Base-by-base conservation (phyloP, 768 basidiomycete species). In the Pisolithus sp. region DNA sequence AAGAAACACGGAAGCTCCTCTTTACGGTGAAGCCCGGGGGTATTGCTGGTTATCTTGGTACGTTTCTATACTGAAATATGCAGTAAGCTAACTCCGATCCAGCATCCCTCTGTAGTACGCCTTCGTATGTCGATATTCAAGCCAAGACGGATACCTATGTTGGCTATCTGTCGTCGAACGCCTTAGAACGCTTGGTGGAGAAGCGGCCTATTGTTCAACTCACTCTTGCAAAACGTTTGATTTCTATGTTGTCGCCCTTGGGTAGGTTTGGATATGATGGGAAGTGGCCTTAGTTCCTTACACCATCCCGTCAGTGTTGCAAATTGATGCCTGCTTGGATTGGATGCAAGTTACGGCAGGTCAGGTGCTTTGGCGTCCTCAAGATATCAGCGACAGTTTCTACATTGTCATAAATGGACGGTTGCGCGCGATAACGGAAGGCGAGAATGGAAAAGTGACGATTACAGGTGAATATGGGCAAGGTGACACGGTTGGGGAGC, bases 101-200 rank as follows among this genome's bases (percentile, higher is more conserved):
- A 92, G 90, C 94, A 17, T 93, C 93, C 0, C 77, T 98, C 4
- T 92, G 90, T 58, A 87, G 85, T 49, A 93, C 88, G 24, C 85
- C 93, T 5, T 95, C 93, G 2, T 99, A 98, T 63, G 94, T 98
- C 41, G 92, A 95, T 65, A 96, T 99, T 65, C 86, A 78, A 57
- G 93, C 96, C 5, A 98, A 97, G 73, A 98, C 94, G 0, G 95
- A 99, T 63, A 88, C 86, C n/a, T 99, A 95, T 61, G 96, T 98
- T 56, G 96, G 96, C 0, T 95, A 95, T 68, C 68, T 99, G 26
- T 90, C 96, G 1, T 82, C 89, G 3, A 79, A 86, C 62, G 87
- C 95, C 6, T 72, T 99, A 50, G 93, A 98, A 62, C 76, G 89
- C 21, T 76, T 99, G 50, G 77, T 98, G 39, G 96, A 98, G 68